Evolutionary conservation across 345 rosid genomes (phyloP), one percentile per base, ranked within the genome.

Genomic region (Sonneratia caseolaris): DNA sequence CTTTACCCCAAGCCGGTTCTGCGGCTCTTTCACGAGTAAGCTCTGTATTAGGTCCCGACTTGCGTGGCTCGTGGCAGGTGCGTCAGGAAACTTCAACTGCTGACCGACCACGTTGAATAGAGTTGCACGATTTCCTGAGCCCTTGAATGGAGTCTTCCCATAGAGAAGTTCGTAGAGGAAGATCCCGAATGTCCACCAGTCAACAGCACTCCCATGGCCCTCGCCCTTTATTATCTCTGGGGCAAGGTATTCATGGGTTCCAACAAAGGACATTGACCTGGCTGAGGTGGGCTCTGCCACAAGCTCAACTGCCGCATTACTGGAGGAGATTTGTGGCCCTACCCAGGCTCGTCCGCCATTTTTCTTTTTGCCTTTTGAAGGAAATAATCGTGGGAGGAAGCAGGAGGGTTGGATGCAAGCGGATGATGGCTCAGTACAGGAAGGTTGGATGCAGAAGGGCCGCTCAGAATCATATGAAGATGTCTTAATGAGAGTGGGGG

Each of bases 121-220:
- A 7, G 99, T 95, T 38, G 97, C 97, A 2, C 99, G 87, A 75
- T 92, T 95, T 35, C 97, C 97, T 38, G 97, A 87, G 43, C 99
- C 97, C 78, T 92, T 95, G 73, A 92, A 95, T 27, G 97, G 97
- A 0, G 99, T 95, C 73, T 90, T 95, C 4, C 99, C 97, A 4
- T 88, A 90, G 0, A 95, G 74, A 19, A 95, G 82, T 76, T 95
- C 99, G 5, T 92, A 93, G 76, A 95, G 76, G 79, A 95, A 95
- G 74, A 95, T 89, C 27, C 99, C 99, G 53, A 90, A 95, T 4
- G 99, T 95, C 99, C 99, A 92, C 99, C 99, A 95, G 56, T 95
- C 99, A 49, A 95, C 97, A 36, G 97, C 97, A 76, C 99, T 92
- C 57, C 99, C 97, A 40, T 95, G 99, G 56, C 99, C 99, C 77